These are phyloP conservation scores for Limonium bicolor DNA, from an alignment of 148 eudicot genomes.

Conservation along the genomic window DNA sequence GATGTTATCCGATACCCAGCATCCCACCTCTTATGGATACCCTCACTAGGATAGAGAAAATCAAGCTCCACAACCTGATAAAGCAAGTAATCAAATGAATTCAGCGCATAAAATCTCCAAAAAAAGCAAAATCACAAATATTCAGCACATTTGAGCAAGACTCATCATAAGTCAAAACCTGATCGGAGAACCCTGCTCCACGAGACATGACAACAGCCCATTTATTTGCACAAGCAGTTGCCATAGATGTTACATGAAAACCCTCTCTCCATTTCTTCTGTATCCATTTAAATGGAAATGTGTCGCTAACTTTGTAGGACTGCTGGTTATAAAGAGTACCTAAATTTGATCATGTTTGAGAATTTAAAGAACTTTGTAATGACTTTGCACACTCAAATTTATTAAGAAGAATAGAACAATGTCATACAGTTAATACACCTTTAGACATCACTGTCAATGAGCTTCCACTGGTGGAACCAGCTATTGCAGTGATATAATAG, in stretches of 20 bases:
- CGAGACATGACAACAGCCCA: conserved; percentile 99
- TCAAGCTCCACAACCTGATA: conserved; percentile 89
- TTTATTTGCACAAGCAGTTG: conserved; percentile 73
- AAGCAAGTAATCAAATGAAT: not conserved
- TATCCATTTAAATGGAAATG: conserved; percentile 95
- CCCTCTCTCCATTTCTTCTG: conserved; percentile 96
- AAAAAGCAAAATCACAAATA: not conserved
- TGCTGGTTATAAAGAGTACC: conserved; percentile 82
- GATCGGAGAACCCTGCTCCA: conserved; percentile 71
- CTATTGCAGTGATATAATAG: conserved; percentile 72
- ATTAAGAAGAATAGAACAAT: no score
- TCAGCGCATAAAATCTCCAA: not conserved
- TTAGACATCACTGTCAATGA: conserved; percentile 91
- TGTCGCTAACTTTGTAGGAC: conserved; percentile 92
- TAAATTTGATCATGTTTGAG: no score
- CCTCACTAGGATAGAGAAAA: conserved; percentile 95
- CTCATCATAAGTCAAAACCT: conserved; percentile 23
- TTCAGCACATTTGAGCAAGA: not conserved
- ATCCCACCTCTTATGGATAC: conserved; percentile 92
- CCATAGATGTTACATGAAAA: conserved; percentile 85
- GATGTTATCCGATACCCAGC: conserved; percentile 81
- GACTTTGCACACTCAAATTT: no score
- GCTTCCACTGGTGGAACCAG: conserved; percentile 81
- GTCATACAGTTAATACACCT: no score
- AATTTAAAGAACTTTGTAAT: no score